phyloP scores from a whole-genome alignment of 2,329 filamentous ascomycete genomes.

The Pyrenophora seminiperda region DNA sequence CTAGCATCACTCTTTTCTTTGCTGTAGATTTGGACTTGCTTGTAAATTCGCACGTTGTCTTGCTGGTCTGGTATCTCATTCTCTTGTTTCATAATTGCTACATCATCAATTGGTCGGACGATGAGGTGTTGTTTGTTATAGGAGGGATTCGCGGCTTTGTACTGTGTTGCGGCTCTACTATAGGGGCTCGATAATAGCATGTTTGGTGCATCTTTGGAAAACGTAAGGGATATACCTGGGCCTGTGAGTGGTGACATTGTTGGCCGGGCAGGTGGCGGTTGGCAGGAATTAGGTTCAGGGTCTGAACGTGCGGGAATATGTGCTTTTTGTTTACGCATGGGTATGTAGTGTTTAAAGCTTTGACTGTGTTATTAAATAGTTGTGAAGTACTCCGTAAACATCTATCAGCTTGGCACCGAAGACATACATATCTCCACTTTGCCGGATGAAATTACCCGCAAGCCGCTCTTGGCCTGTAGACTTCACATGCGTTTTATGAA shows the following conservation, averaged over 20 bases:
- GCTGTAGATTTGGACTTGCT: neutral
- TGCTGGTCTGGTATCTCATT: neutral
- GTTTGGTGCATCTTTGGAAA: neutral
- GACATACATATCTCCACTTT: neutral
- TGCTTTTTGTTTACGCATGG: neutral
- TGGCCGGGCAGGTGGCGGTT: neutral
- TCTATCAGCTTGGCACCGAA: neutral
- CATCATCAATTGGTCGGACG: constrained; percentile 32
- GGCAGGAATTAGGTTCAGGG: neutral
- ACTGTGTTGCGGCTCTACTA: constrained; percentile 2
- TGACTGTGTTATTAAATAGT: neutral
- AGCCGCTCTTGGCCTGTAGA: neutral
- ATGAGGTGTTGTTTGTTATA: constrained; percentile 31
- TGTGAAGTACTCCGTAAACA: neutral
- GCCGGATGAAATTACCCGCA: constrained; percentile 1
- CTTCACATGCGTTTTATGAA: too few species aligned
- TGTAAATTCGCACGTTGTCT: neutral
- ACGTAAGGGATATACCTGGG: too few species aligned
- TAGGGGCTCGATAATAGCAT: neutral
- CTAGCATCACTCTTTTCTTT: neutral
- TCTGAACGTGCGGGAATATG: too few species aligned
- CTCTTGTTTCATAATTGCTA: constrained; percentile 17
- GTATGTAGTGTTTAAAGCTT: neutral
- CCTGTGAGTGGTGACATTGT: neutral
- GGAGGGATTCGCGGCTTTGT: constrained; percentile 26